These are phyloP conservation scores for Periconia digitata DNA, from an alignment of 2,329 filamentous ascomycete species.

Conservation along the genomic window DNA sequence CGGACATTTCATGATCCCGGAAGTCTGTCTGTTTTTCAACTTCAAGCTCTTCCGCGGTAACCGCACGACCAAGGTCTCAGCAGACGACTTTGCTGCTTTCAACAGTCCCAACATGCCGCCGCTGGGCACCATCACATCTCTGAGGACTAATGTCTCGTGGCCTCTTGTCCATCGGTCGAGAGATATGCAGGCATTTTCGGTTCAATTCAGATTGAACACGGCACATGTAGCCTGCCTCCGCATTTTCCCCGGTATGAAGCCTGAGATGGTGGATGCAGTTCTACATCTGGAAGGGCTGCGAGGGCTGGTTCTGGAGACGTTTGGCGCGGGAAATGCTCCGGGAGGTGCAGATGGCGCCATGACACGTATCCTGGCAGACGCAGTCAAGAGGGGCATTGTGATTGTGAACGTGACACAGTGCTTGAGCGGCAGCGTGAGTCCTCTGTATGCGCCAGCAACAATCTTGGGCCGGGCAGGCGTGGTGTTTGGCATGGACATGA, in stretches of 20 bases:
- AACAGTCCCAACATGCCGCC: conserved; percentile 84
- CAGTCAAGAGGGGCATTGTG: conserved; percentile 77
- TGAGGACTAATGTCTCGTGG: conserved; percentile 82
- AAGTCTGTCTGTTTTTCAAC: conserved; percentile 93
- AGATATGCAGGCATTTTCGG: conserved; percentile 70
- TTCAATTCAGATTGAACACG: conserved; percentile 76
- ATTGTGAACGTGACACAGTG: conserved; percentile 94
- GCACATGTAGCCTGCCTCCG: conserved; percentile 87
- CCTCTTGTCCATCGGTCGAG: conserved; percentile 73
- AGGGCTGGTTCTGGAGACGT: conserved; percentile 86
- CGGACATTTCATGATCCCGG: conserved; percentile 88
- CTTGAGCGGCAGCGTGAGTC: conserved; percentile 51
- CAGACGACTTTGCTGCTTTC: conserved; percentile 84
- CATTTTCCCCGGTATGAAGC: conserved; percentile 89
- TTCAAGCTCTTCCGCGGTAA: conserved; percentile 89
- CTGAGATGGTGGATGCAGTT: conserved; percentile 89
- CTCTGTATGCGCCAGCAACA: conserved; percentile 52
- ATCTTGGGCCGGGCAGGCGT: conserved; percentile 81
- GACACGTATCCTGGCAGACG: conserved; percentile 74
- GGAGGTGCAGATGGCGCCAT: conserved; percentile 77
- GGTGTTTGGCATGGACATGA: conserved; percentile 86
- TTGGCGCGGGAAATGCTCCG: conserved; percentile 90
- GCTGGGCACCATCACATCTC: conserved; percentile 77
- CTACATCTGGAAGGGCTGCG: conserved; percentile 73
- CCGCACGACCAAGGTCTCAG: conserved; percentile 82